Conservation (phyloP, 2,329 filamentous ascomycete genomes). For the Epichloe hybrida region DNA sequence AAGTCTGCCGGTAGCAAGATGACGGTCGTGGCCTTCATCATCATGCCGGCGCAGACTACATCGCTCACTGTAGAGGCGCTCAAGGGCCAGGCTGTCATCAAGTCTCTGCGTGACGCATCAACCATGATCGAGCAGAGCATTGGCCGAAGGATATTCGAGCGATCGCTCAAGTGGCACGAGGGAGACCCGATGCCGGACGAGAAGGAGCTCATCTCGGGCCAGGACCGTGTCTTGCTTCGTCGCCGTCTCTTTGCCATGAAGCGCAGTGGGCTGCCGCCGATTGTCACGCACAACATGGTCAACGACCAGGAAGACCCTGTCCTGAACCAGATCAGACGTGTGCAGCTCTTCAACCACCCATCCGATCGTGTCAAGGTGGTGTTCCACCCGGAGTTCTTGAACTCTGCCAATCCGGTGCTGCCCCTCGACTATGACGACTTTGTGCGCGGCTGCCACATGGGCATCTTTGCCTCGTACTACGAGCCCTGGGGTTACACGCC, state of each 20-base stretch:
- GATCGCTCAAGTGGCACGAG: constrained; percentile 89
- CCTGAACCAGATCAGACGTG: constrained; percentile 86
- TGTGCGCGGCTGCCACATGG: constrained; percentile 89
- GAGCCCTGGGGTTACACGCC: constrained; percentile 99
- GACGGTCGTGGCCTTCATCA: constrained; percentile 94
- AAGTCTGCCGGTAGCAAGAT: constrained; percentile 77
- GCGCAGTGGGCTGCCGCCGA: constrained; percentile 74
- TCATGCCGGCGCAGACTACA: constrained; percentile 94
- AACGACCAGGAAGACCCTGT: constrained; percentile 91
- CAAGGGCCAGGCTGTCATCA: constrained; percentile 94
- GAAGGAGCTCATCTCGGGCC: constrained; percentile 84
- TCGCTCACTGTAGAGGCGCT: constrained; percentile 91
- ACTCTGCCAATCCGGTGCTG: constrained; percentile 86
- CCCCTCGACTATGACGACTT: constrained; percentile 98
- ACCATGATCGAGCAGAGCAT: constrained; percentile 88
- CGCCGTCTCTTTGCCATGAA: constrained; percentile 95
- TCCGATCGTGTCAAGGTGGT: constrained; percentile 92
- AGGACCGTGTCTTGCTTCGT: constrained; percentile 85
- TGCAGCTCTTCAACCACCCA: constrained; percentile 94
- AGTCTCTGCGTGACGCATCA: constrained; percentile 84
- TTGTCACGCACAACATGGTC: constrained; percentile 97
- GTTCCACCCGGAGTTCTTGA: constrained; percentile 96
- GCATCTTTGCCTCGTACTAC: constrained; percentile 95
- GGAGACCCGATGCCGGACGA: constrained; percentile 88
- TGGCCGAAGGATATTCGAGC: constrained; percentile 86